phyloP scores from a whole-genome alignment of 2,329 filamentous ascomycete genomes.

The Arthrobotrys entomopaga region DNA sequence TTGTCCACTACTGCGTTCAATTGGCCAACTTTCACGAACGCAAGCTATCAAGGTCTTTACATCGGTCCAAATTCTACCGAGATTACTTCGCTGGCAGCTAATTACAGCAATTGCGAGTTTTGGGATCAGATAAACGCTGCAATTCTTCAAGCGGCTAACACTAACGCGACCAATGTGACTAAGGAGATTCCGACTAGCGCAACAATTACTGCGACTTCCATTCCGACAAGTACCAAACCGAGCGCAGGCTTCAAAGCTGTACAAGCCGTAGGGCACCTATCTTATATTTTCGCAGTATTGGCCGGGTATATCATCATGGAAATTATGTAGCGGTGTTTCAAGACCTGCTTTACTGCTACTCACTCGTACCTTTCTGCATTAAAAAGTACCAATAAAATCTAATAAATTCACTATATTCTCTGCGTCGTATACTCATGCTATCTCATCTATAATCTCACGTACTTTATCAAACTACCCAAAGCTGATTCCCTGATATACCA shows the following conservation, averaged over 20 bases:
- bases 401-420: too few relatives aligned
- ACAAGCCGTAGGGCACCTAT: slow-evolving; percentile 10
- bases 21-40: slow-evolving; percentile 36
- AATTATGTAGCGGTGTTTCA: neutral
- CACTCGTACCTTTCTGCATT: too few relatives aligned
- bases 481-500: too few relatives aligned
- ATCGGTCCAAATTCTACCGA: slow-evolving; percentile 27
- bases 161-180: slow-evolving; percentile 20
- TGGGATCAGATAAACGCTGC: slow-evolving; percentile 28
- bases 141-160: slow-evolving; percentile 25
- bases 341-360: too few relatives aligned
- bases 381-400: too few relatives aligned
- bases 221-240: slow-evolving; percentile 13
- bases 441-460: too few relatives aligned
- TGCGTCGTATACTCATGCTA: too few relatives aligned
- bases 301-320: slow-evolving; percentile 7
- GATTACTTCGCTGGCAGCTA: slow-evolving; percentile 1
- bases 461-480: too few relatives aligned
- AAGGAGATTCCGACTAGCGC: slow-evolving; percentile 14
- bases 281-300: neutral
- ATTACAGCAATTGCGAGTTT: slow-evolving; percentile 41
- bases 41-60: slow-evolving; percentile 27
- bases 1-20: slow-evolving; percentile 21
- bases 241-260: slow-evolving; percentile 6
- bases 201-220: slow-evolving; percentile 8